Evolutionary conservation across 2,329 filamentous ascomycete species (phyloP).

Genomic region (Epichloe gansuensis): DNA sequence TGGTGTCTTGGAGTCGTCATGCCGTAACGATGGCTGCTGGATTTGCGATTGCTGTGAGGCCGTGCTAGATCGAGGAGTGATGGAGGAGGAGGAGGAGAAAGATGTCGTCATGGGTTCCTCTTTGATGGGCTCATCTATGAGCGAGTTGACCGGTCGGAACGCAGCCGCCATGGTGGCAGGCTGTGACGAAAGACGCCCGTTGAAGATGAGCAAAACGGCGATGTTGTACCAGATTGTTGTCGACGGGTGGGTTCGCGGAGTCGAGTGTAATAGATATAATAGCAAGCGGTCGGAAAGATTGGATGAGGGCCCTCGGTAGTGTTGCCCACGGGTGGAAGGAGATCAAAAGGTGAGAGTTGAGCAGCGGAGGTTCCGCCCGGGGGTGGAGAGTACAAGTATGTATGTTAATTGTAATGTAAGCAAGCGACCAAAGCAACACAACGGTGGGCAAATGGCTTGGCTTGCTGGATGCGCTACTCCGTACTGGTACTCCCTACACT

Average conservation of each 20-base stretch:
- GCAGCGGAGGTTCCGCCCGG: constrained; percentile 5
- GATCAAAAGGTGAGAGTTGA: constrained; percentile 7
- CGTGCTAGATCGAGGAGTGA: constrained; percentile 23
- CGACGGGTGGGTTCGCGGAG: neutral
- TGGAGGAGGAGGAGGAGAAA: constrained; percentile 15
- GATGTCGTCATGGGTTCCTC: constrained; percentile 24
- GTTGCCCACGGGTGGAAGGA: constrained; percentile 2
- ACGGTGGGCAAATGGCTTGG: neutral
- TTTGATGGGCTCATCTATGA: constrained; percentile 19
- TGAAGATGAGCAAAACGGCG: neutral
- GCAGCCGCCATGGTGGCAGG: constrained; percentile 30
- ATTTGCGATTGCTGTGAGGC: constrained; percentile 19
- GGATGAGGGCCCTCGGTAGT: constrained; percentile 11
- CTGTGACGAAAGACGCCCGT: neutral
- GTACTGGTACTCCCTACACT: neutral
- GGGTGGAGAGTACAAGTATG: constrained; percentile 5
- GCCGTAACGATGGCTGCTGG: constrained; percentile 13
- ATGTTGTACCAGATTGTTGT: neutral
- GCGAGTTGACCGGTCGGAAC: constrained; percentile 36
- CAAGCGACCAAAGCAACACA: constrained; percentile 1
- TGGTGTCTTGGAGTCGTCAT: constrained; percentile 45
- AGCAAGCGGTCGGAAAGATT: neutral
- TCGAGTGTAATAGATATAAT: neutral
- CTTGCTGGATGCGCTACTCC: neutral
- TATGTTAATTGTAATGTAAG: constrained; percentile 4